A percentile compares a stretch with the other conserved stretches of the same genome.
Conservation (phyloP, 129 eudicot genomes). For the Flaveria bidentis region DNA sequence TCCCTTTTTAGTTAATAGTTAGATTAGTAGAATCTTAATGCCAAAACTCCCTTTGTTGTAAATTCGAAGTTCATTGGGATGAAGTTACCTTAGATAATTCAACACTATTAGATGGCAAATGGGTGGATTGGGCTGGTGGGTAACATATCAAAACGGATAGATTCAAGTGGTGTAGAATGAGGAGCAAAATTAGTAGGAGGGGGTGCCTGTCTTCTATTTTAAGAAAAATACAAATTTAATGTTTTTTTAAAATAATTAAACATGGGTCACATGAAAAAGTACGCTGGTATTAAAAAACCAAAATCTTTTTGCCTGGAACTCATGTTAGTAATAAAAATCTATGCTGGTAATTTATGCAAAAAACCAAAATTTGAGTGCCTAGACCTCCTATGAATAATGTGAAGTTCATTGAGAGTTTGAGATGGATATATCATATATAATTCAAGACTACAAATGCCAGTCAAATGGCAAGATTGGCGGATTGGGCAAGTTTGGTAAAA, state of each 20-base stretch:
- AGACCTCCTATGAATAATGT: not conserved
- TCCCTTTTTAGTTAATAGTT: not conserved
- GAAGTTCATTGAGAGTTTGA: not conserved
- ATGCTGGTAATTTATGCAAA: not conserved
- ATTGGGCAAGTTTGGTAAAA: not conserved
- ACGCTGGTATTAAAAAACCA: not conserved
- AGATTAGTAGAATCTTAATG: not conserved
- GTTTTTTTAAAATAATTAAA: no score
- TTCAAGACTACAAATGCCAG: not conserved
- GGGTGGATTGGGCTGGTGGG: not conserved
- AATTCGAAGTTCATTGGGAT: not conserved
- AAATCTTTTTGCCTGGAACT: conserved; percentile 3
- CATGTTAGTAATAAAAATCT: not conserved
- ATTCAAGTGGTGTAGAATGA: not conserved
- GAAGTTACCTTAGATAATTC: not conserved
- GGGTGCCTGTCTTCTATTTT: no score
- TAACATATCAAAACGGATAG: not conserved
- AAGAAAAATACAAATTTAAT: no score
- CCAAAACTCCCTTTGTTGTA: conserved; percentile 11
- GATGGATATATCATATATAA: not conserved
- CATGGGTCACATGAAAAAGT: not conserved
- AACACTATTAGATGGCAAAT: not conserved
- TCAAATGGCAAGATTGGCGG: conserved; percentile 2
- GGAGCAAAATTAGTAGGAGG: no score
- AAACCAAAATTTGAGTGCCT: not conserved